Base-by-base conservation (phyloP, 306 rosid species). In the Cucurbita ficifolia region DNA sequence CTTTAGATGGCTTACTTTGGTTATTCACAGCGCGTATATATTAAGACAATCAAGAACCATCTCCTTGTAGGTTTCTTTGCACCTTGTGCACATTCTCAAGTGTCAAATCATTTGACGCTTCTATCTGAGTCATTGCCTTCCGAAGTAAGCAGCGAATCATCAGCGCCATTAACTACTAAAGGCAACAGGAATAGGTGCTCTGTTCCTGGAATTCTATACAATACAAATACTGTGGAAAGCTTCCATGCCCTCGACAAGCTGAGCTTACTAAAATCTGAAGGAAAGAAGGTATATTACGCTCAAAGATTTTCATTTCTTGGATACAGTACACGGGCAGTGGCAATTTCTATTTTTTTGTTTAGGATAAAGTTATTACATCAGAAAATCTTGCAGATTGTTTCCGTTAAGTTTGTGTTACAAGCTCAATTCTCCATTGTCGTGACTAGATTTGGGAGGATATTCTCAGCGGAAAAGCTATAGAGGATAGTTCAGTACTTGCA, bases 401-500 rank as follows among this genome's bases (percentile, higher is more conserved):
- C 38, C 11, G 21, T 79, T 36, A n/a, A 24, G 24, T 73, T 82
- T 58, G 75, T 57, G 22, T 81, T 10, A 73, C 24, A 68, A 14
- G 57, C 73, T 76, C 76, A 52, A 65, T 24, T 48, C 52, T 68
- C 77, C 78, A 39, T 45, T 76, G 76, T 45, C 21, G 53, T 75
- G 61, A 74, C 73, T 81, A 94, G 98, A 94, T 94, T 62, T 90
- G 98, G 98, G 89, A 86, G 77, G 98, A 89, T 88, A 86, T 94
- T 80, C 82, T 73, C 79, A 79, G 83, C 62, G 98, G 91, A 78
- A 90, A 78, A 78, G 98, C 97, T 48, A 64, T 87, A 82, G 97
- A 89, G 81, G 96, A 89, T 51, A 76, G 86, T 82, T 80, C 96
- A n/a, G 71, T 87, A 75, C 92, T 94, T 75, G 85, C 88, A 51